Conservation (phyloP, 2,329 filamentous ascomycete genomes). For the Hypocreales sp. region DNA sequence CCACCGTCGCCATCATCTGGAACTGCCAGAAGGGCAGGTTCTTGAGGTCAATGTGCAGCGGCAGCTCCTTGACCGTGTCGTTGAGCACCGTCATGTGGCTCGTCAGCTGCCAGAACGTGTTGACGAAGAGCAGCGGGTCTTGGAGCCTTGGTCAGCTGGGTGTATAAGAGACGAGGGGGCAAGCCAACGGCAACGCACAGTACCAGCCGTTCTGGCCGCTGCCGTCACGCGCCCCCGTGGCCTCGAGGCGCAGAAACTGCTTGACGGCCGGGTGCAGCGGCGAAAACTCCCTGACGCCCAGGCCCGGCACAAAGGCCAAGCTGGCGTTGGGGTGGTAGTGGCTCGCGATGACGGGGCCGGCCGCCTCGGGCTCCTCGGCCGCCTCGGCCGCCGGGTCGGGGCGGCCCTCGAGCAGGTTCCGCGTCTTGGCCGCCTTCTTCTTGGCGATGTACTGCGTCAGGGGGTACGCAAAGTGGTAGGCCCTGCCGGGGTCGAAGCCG, state of each 20-base stretch:
- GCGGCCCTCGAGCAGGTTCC: constrained; percentile 59
- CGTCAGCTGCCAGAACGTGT: constrained; percentile 94
- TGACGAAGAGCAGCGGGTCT: constrained; percentile 74
- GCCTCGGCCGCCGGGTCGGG: constrained; percentile 24
- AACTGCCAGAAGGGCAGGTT: constrained; percentile 86
- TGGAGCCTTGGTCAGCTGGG: constrained; percentile 5
- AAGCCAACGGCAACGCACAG: constrained; percentile 22
- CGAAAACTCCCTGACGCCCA: constrained; percentile 52
- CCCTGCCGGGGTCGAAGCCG: constrained; percentile 57
- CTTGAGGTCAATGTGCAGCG: constrained; percentile 69
- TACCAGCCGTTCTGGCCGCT: constrained; percentile 89
- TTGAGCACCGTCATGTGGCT: constrained; percentile 87
- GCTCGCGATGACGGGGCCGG: constrained; percentile 58
- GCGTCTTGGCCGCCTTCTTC: constrained; percentile 79
- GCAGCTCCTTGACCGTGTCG: constrained; percentile 68
- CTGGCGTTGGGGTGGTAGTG: constrained; percentile 96
- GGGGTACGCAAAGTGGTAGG: constrained; percentile 72
- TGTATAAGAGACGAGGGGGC: background rate
- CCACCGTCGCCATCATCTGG: constrained; percentile 66
- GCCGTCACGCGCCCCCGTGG: constrained; percentile 65
- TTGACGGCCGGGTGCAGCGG: constrained; percentile 57
- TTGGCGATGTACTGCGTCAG: constrained; percentile 81
- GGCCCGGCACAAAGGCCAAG: constrained; percentile 70
- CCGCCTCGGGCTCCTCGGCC: constrained; percentile 34
- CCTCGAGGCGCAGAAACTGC: constrained; percentile 66